Evolutionary conservation across 768 basidiomycete species (phyloP).

Genomic region (Leccinum fibrillosum): DNA sequence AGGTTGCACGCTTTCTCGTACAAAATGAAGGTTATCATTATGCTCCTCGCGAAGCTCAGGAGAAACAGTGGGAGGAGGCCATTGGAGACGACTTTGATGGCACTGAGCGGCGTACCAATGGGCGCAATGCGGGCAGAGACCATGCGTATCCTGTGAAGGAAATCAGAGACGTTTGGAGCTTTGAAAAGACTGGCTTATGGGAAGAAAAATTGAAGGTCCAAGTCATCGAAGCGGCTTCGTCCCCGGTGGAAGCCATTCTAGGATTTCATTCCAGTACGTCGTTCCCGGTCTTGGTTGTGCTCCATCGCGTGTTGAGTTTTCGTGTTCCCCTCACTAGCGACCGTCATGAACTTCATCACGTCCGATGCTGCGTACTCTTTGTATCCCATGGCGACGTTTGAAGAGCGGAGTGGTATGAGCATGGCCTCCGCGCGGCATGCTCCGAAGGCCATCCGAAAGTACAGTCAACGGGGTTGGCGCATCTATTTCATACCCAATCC

Average conservation of each 20-base stretch:
- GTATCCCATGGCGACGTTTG: constrained; percentile 42
- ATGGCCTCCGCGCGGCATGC: no score
- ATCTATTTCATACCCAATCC: constrained; percentile 4
- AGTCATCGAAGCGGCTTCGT: constrained; percentile 31
- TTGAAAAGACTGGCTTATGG: constrained; percentile 23
- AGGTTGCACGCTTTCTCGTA: constrained; percentile 36
- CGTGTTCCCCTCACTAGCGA: background rate
- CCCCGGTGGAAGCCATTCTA: constrained; percentile 34
- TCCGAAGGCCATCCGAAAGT: constrained; percentile 36
- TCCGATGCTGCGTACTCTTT: constrained; percentile 39
- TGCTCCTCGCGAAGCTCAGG: constrained; percentile 20
- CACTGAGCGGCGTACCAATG: constrained; percentile 2
- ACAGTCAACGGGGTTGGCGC: constrained; percentile 34
- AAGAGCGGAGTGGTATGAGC: constrained; percentile 31
- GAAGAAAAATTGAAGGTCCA: constrained; percentile 33
- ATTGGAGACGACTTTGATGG: constrained; percentile 19
- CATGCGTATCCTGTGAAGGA: background rate
- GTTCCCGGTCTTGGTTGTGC: background rate
- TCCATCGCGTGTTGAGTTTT: constrained; percentile 11
- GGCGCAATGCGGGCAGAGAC: rapidly evolving
- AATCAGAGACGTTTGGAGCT: constrained; percentile 24
- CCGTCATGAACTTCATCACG: constrained; percentile 38
- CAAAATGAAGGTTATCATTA: constrained; percentile 30
- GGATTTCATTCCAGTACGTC: constrained; percentile 47
- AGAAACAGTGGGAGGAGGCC: constrained; percentile 9